These are phyloP conservation scores for Neurospora intermedia DNA, from an alignment of 495 filamentous ascomycete genomes.

Conservation along the genomic window DNA sequence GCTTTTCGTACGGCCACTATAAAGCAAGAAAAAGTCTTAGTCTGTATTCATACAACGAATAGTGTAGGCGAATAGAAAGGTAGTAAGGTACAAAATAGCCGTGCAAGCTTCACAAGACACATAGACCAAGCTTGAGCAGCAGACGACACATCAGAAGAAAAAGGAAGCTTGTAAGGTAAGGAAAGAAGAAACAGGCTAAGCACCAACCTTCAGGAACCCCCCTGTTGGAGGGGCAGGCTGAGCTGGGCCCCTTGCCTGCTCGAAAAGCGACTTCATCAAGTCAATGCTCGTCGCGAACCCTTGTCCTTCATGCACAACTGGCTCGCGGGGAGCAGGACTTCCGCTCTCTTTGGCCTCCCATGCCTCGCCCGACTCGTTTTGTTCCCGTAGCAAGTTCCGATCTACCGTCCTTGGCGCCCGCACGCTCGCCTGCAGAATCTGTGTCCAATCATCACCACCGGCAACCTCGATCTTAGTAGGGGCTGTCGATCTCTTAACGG, in stretches of 20 bases:
- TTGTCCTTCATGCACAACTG: constrained; percentile 37
- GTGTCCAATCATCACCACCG: constrained; percentile 66
- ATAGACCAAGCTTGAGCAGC: neutral
- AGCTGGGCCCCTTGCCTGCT: constrained; percentile 41
- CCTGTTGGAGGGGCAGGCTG: constrained; percentile 31
- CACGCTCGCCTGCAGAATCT: constrained; percentile 83
- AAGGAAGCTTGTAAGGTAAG: constrained; percentile 40
- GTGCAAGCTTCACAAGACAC: constrained; percentile 1
- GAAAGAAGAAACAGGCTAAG: constrained; percentile 58
- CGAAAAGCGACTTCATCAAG: constrained; percentile 84
- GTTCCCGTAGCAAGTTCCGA: constrained; percentile 44
- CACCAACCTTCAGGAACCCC: constrained; percentile 40
- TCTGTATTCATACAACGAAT: constrained; percentile 20
- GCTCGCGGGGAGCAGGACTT: constrained; percentile 22
- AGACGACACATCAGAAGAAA: constrained; percentile 16
- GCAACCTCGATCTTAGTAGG: constrained; percentile 49
- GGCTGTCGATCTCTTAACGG: constrained; percentile 45
- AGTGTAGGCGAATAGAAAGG: constrained; percentile 12
- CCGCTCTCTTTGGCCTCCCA: constrained; percentile 27
- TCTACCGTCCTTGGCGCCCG: constrained; percentile 75
- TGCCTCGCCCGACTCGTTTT: constrained; percentile 32
- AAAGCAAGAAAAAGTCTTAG: constrained; percentile 32
- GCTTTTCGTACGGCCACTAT: constrained; percentile 83
- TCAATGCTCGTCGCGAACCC: constrained; percentile 73
- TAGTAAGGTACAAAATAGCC: constrained; percentile 16